Evolutionary conservation across 208 protist genomes (phyloP).

Genomic region (Leishmania turanica): DNA sequence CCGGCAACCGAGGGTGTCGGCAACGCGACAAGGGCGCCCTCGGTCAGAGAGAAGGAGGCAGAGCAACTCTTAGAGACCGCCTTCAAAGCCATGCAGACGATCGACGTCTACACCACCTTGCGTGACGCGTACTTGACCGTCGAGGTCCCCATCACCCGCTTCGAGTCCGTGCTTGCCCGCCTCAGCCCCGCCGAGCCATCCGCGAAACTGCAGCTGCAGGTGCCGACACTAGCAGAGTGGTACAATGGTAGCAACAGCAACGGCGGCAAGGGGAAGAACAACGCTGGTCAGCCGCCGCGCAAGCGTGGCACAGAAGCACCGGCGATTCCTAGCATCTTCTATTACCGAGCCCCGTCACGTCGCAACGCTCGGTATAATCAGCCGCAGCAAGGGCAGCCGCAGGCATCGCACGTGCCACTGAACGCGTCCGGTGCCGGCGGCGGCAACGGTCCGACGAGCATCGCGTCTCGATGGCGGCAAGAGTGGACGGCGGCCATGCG

Average conservation of each 20-base stretch:
- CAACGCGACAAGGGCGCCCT: neutral
- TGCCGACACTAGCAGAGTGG: constrained; percentile 21
- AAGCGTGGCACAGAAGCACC: constrained; percentile 15
- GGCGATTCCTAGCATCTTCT: constrained; percentile 22
- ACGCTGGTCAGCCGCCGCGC: constrained; percentile 12
- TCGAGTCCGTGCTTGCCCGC: constrained; percentile 14
- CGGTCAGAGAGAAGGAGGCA: constrained; percentile 35
- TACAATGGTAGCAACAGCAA: constrained; percentile 5
- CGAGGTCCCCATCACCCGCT: constrained; percentile 18
- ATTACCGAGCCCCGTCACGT: constrained; percentile 27
- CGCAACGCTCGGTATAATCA: constrained; percentile 11
- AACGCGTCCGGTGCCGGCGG: constrained; percentile 1
- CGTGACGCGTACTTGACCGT: constrained; percentile 51
- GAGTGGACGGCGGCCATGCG: constrained; percentile 68
- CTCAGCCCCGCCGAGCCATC: constrained; percentile 17
- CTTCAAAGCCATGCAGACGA: constrained; percentile 28
- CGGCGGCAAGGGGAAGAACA: neutral
- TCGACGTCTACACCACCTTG: constrained; percentile 43
- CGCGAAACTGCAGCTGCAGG: constrained; percentile 1
- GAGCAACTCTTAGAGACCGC: constrained; percentile 35
- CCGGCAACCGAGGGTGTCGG: neutral
- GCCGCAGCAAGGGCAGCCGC: constrained; percentile 1
- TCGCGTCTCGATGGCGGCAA: constrained; percentile 42
- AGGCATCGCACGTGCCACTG: neutral
- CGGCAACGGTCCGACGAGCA: constrained; percentile 1